These are phyloP conservation scores for Cynara cardunculus DNA, from an alignment of 129 eudicot species.

Conservation along the genomic window DNA sequence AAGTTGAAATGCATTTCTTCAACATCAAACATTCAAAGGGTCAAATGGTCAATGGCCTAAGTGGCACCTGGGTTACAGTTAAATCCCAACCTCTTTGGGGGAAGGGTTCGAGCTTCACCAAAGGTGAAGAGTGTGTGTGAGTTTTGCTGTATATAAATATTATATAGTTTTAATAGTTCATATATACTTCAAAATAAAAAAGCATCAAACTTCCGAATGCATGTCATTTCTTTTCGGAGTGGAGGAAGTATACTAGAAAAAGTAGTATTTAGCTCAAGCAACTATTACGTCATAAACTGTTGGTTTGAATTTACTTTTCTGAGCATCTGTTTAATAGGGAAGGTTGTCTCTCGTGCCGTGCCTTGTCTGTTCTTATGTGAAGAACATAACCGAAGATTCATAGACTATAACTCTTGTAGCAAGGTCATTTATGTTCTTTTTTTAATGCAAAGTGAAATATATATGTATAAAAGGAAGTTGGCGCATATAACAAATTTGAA, in stretches of 20 bases:
- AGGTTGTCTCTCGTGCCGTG: not conserved
- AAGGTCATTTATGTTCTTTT: not conserved
- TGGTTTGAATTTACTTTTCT: not conserved
- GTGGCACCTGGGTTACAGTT: too few relatives aligned
- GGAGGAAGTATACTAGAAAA: not conserved
- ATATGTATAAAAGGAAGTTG: not conserved
- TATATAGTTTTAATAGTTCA: too few relatives aligned
- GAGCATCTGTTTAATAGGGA: not conserved
- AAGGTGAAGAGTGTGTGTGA: too few relatives aligned
- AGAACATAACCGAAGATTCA: not conserved
- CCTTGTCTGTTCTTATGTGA: not conserved
- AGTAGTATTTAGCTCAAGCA: slow-evolving; percentile 1
- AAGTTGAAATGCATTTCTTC: not conserved
- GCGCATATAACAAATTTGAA: not conserved
- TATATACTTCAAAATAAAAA: too few relatives aligned
- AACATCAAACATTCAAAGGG: not conserved
- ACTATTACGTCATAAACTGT: not conserved
- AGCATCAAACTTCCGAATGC: not conserved
- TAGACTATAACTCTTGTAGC: not conserved
- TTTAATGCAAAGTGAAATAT: not conserved
- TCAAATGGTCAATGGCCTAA: too few relatives aligned
- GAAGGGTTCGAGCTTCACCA: too few relatives aligned
- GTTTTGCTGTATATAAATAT: too few relatives aligned
- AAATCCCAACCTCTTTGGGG: too few relatives aligned
- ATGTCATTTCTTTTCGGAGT: too few relatives aligned